phyloP scores from a whole-genome alignment of 352 stramenopile genomes.

The Globisporangium irregulare region DNA sequence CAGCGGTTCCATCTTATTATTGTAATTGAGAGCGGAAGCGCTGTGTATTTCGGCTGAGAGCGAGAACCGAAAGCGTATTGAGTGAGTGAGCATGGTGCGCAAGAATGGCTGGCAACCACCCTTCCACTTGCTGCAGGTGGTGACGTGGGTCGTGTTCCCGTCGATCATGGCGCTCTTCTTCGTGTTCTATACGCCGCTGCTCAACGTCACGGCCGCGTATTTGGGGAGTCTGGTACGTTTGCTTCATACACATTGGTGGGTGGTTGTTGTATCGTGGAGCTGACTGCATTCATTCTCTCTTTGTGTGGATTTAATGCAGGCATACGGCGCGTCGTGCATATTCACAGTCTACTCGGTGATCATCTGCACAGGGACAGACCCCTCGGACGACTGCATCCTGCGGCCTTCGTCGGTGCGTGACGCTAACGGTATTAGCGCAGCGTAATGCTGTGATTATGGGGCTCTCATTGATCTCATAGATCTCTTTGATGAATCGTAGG shows the following conservation, averaged over 20 bases:
- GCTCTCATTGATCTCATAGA: not conserved
- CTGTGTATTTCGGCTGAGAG: not conserved
- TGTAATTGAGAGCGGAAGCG: not conserved
- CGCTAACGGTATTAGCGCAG: not conserved
- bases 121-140: constrained; percentile 81
- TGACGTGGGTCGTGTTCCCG: constrained; percentile 83
- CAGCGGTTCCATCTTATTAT: not conserved
- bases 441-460: not conserved
- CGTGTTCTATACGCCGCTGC: constrained; percentile 72
- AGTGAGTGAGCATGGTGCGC: constrained; percentile 34
- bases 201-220: constrained; percentile 46
- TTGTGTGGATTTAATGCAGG: constrained; percentile 9
- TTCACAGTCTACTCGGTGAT: constrained; percentile 53
- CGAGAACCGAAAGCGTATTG: not conserved
- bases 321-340: constrained; percentile 48
- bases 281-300: not conserved
- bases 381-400: constrained; percentile 73
- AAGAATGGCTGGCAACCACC: constrained; percentile 79
- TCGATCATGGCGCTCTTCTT: constrained; percentile 80
- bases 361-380: constrained; percentile 67
- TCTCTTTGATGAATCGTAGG: not conserved
- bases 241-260: not conserved
- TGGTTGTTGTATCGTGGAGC: not conserved
- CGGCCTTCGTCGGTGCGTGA: constrained; percentile 52
- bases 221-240: constrained; percentile 39